Evolutionary conservation across 1,284 basidiomycete species (phyloP).

Genomic region (Omphalotus olearius): DNA sequence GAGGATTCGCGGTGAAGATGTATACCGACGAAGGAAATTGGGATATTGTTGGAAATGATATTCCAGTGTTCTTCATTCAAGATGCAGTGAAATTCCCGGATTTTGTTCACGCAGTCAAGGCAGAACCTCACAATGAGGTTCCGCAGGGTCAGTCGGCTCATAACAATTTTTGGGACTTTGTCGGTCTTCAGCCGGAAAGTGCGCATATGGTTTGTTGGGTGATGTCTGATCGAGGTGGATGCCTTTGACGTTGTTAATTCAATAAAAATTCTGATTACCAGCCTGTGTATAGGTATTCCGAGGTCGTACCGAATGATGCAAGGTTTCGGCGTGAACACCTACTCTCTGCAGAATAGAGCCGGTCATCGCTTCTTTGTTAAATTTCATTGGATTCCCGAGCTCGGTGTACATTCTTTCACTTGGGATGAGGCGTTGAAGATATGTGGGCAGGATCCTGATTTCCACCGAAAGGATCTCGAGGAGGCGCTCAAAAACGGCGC

Average conservation of each 20-base stretch:
- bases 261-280: slow-evolving; percentile 15
- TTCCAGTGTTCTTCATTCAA: slow-evolving; percentile 88
- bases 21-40: slow-evolving; percentile 80
- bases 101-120: slow-evolving; percentile 76
- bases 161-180: slow-evolving; percentile 85
- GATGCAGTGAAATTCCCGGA: slow-evolving; percentile 84
- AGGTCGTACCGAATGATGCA: slow-evolving; percentile 85
- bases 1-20: slow-evolving; percentile 80
- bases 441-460: slow-evolving; percentile 77
- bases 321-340: slow-evolving; percentile 84
- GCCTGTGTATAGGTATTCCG: slow-evolving; percentile 41
- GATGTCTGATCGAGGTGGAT: slow-evolving; percentile 69
- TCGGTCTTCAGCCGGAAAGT: slow-evolving; percentile 62
- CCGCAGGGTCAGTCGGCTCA: slow-evolving; percentile 62
- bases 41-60: slow-evolving; percentile 78
- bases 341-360: slow-evolving; percentile 61
- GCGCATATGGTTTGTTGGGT: slow-evolving; percentile 82
- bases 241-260: background rate
- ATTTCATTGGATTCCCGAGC: slow-evolving; percentile 79
- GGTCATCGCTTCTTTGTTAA: slow-evolving; percentile 79
- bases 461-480: slow-evolving; percentile 75
- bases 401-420: slow-evolving; percentile 77
- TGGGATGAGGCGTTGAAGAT: slow-evolving; percentile 89
- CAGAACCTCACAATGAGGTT: slow-evolving; percentile 76
- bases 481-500: slow-evolving; percentile 71